phyloP scores from a whole-genome alignment of 768 basidiomycete species.

The Tricholoma saponaceum region DNA sequence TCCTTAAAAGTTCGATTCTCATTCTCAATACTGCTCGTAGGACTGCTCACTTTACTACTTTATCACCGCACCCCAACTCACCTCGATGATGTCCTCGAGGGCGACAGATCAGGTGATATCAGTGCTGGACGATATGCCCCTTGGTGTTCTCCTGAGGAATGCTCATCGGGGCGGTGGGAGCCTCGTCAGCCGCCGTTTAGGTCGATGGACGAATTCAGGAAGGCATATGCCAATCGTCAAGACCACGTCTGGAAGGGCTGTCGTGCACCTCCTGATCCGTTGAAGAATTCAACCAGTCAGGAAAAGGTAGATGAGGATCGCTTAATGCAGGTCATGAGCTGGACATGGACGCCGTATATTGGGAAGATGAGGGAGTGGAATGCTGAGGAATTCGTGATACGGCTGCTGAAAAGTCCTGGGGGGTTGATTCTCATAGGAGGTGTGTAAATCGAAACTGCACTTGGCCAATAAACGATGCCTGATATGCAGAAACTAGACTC shows the following conservation, averaged over 20 bases:
- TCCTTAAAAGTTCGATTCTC: neutral
- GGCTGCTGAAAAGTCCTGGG: slow-evolving; percentile 24
- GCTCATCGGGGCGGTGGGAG: slow-evolving; percentile 21
- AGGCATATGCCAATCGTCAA: slow-evolving; percentile 19
- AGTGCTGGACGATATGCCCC: neutral
- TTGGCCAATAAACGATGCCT: neutral
- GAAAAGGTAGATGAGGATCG: slow-evolving; percentile 20
- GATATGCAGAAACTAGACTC: slow-evolving; percentile 13
- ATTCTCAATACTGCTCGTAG: neutral
- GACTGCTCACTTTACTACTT: neutral
- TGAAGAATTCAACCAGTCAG: slow-evolving; percentile 7
- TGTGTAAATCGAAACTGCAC: slow-evolving; percentile 7
- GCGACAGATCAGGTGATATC: neutral
- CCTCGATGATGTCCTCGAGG: neutral
- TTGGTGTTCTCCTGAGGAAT: slow-evolving; percentile 20
- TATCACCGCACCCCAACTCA: too few relatives aligned
- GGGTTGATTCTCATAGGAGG: slow-evolving; percentile 26
- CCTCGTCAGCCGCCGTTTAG: slow-evolving; percentile 21
- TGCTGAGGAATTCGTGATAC: slow-evolving; percentile 25
- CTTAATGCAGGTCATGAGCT: slow-evolving; percentile 26
- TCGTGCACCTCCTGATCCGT: slow-evolving; percentile 13
- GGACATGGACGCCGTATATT: slow-evolving; percentile 24
- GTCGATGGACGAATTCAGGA: slow-evolving; percentile 18
- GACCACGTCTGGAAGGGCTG: slow-evolving; percentile 26
- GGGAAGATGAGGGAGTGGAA: slow-evolving; percentile 22